Evolutionary conservation across 2,329 filamentous ascomycete species (phyloP).

Genomic region (Huntiella abstrusa): DNA sequence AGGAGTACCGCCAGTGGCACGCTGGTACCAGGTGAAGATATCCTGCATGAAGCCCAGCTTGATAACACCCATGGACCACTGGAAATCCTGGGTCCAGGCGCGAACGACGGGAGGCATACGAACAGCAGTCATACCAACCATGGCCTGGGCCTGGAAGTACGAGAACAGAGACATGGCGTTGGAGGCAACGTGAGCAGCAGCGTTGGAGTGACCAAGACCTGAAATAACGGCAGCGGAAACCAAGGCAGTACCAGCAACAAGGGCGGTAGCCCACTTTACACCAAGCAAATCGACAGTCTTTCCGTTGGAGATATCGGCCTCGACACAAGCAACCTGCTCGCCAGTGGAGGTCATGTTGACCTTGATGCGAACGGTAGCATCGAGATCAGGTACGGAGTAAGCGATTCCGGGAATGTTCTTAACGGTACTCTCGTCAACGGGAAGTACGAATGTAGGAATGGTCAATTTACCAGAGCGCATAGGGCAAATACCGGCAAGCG

Average conservation of each 20-base stretch:
- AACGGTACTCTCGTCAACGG: conserved; percentile 37
- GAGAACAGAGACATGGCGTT: conserved; percentile 87
- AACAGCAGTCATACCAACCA: conserved; percentile 70
- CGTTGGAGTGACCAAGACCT: conserved; percentile 79
- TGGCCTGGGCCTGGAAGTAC: conserved; percentile 88
- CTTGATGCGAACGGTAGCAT: conserved; percentile 64
- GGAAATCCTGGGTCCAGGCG: conserved; percentile 92
- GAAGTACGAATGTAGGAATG: conserved; percentile 48
- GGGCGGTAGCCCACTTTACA: conserved; percentile 76
- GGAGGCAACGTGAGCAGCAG: conserved; percentile 81
- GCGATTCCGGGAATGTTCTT: conserved; percentile 60
- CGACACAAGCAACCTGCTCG: conserved; percentile 61
- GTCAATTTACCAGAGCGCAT: conserved; percentile 63
- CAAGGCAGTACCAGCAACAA: conserved; percentile 70
- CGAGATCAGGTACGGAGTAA: conserved; percentile 78
- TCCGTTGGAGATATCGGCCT: conserved; percentile 74
- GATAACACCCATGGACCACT: conserved; percentile 97
- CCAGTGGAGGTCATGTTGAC: conserved; percentile 51
- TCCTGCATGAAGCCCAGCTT: conserved; percentile 68
- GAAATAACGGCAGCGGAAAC: conserved; percentile 76
- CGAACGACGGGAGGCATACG: conserved; percentile 71
- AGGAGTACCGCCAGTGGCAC: conserved; percentile 72
- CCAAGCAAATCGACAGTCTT: conserved; percentile 79
- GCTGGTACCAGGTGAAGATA: conserved; percentile 90
- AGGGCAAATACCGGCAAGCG: conserved; percentile 63